These are phyloP conservation scores for Peniophora sp. DNA, from an alignment of 1,284 basidiomycete species.

Conservation along the genomic window DNA sequence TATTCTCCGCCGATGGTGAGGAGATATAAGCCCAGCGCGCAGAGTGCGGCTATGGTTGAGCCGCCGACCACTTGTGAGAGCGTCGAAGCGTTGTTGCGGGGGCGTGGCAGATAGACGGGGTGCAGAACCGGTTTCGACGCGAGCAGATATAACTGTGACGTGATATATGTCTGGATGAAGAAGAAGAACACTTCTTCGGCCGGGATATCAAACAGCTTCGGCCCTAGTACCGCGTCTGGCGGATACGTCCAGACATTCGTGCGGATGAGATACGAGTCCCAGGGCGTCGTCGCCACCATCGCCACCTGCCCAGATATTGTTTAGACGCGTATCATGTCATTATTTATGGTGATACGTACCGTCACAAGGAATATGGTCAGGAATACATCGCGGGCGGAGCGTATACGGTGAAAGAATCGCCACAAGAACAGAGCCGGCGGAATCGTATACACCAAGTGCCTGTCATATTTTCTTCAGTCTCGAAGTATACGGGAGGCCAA, in stretches of 20 bases:
- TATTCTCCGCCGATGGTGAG: constrained; percentile 9
- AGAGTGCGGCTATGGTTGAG: constrained; percentile 4
- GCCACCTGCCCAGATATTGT: constrained; percentile 3
- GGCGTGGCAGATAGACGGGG: constrained; percentile 9
- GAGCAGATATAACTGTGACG: constrained; percentile 16
- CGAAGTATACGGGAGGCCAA: not conserved
- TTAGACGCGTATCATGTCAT: not conserved
- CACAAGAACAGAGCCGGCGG: not conserved
- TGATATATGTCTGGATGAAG: constrained; percentile 21
- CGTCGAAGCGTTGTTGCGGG: not conserved
- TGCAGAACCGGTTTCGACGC: constrained; percentile 15
- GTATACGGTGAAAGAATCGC: not conserved
- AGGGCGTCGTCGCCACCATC: constrained; percentile 15
- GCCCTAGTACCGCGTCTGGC: constrained; percentile 11
- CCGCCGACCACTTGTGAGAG: no score
- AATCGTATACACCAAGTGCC: not conserved
- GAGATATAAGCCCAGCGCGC: constrained; percentile 9
- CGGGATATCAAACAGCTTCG: constrained; percentile 16
- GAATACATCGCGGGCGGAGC: not conserved
- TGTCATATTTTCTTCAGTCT: not conserved
- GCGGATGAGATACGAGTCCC: constrained; percentile 19
- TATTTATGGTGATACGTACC: not conserved
- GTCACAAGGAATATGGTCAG: not conserved
- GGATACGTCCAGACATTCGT: constrained; percentile 18
- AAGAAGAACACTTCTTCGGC: constrained; percentile 23